Evolutionary conservation across 2,329 filamentous ascomycete genomes (phyloP).

Genomic region (Aspergillus costaricaensis): DNA sequence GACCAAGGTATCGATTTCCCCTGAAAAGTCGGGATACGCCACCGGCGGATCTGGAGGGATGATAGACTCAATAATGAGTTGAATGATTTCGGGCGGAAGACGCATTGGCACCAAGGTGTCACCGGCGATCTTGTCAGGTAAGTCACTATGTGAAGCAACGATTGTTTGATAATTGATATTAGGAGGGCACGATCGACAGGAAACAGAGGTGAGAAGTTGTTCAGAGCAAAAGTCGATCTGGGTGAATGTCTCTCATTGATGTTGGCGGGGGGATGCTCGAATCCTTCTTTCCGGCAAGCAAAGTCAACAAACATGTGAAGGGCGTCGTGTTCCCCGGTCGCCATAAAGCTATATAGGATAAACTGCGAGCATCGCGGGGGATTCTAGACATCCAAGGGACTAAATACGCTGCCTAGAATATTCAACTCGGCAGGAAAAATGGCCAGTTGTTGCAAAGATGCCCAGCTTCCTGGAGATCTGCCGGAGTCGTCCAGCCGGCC

Average conservation of each 20-base stretch:
- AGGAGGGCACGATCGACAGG: neutral
- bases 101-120: neutral
- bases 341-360: neutral
- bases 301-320: neutral
- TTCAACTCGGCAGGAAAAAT: neutral
- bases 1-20: slow-evolving; percentile 13
- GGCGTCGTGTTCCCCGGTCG: neutral
- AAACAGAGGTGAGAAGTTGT: neutral
- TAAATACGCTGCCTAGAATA: neutral
- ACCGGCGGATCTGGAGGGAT: slow-evolving; percentile 11
- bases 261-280: neutral
- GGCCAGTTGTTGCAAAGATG: neutral
- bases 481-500: neutral
- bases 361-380: neutral
- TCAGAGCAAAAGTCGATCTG: neutral
- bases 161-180: neutral
- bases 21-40: slow-evolving; percentile 1
- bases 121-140: neutral
- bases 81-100: slow-evolving; percentile 14
- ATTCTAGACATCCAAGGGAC: neutral
- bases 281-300: neutral
- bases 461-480: neutral
- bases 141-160: neutral
- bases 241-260: neutral
- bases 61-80: slow-evolving; percentile 17